phyloP scores from a whole-genome alignment of 2,329 filamentous ascomycete genomes.

The Rutstroemia sp. region DNA sequence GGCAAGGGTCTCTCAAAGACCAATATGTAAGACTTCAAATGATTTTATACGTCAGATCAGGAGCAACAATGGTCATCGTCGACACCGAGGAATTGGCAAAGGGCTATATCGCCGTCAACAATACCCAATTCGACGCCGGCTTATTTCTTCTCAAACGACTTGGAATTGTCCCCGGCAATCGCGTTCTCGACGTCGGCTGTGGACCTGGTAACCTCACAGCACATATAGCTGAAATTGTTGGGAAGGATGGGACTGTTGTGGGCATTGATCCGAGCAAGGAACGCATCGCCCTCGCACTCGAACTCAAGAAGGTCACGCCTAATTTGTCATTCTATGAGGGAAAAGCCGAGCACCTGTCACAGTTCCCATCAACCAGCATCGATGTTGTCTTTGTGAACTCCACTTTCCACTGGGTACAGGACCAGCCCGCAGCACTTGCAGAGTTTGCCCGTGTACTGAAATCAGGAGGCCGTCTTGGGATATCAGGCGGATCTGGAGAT shows the following conservation, averaged over 20 bases:
- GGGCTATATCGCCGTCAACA: conserved; percentile 10
- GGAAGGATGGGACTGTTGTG: background rate
- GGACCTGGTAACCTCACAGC: conserved; percentile 30
- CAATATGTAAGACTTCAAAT: background rate
- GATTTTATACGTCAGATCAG: background rate
- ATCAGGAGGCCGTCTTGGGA: conserved; percentile 8
- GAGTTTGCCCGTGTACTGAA: conserved; percentile 12
- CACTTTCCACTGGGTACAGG: conserved; percentile 11
- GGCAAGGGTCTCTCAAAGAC: background rate
- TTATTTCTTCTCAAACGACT: conserved; percentile 9
- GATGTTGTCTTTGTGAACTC: conserved; percentile 12
- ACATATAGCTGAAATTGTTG: conserved; percentile 2
- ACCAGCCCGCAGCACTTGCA: conserved; percentile 1
- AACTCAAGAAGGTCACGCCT: background rate
- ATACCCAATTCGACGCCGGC: conserved; percentile 9
- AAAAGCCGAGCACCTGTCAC: conserved; percentile 8
- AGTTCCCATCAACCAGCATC: conserved; percentile 2
- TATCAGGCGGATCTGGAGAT: conserved; percentile 13
- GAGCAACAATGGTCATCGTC: background rate
- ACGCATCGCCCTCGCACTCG: conserved; percentile 9
- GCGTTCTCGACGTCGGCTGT: conserved; percentile 31
- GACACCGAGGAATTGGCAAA: conserved; percentile 15
- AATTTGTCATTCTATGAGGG: conserved; percentile 8
- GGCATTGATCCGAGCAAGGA: conserved; percentile 10
- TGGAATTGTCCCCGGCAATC: background rate